A percentile compares a stretch with the other conserved stretches of the same genome.
These are phyloP conservation scores for Fagopyrum esculentum DNA, from an alignment of 148 eudicot genomes.

Conservation along the genomic window DNA sequence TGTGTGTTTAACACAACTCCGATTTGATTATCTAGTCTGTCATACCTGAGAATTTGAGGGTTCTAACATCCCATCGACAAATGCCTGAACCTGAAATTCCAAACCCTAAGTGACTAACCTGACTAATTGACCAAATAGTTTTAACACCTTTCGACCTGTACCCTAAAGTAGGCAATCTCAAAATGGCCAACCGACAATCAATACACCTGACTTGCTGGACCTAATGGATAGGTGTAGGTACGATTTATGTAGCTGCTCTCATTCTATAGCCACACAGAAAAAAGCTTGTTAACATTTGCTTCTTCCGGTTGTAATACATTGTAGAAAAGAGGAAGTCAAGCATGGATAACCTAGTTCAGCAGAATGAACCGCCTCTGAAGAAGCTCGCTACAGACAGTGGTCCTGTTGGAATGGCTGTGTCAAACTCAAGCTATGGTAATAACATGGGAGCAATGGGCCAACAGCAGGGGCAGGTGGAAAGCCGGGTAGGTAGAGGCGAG, in stretches of 20 bases:
- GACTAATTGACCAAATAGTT: too few species aligned
- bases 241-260: too few species aligned
- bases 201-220: background rate
- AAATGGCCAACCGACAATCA: background rate
- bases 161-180: background rate
- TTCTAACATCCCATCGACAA: background rate
- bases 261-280: too few species aligned
- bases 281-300: too few species aligned
- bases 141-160: too few species aligned
- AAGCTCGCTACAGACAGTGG: constrained; percentile 43
- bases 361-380: constrained; percentile 44
- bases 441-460: constrained; percentile 31
- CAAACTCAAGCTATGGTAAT: constrained; percentile 33
- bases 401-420: constrained; percentile 27
- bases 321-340: constrained; percentile 70
- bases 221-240: background rate
- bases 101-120: too few species aligned
- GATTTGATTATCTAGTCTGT: too few species aligned
- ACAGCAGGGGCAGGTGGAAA: constrained; percentile 36
- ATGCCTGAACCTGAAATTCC: background rate
- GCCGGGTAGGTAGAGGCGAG: constrained; percentile 26
- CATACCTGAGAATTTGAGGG: too few species aligned
- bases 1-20: too few species aligned
- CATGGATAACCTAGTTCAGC: constrained; percentile 53
- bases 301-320: background rate